Evolutionary conservation across 1,139 yeast genomes (phyloP).

Genomic region (Blastobotrys niveus): DNA sequence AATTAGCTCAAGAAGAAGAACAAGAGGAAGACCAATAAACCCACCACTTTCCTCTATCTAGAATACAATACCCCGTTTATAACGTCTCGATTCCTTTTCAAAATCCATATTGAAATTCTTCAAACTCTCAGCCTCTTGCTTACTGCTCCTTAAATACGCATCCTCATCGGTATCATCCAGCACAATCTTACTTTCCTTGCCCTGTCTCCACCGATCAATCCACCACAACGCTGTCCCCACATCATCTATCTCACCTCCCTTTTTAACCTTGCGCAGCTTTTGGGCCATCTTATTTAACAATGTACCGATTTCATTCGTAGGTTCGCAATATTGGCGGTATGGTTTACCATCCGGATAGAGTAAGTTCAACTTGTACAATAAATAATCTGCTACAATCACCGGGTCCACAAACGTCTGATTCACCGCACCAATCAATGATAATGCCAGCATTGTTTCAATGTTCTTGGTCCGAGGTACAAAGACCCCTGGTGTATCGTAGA

Average conservation of each 20-base stretch:
- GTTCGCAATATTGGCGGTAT: slow-evolving; percentile 44
- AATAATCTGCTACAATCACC: slow-evolving; percentile 77
- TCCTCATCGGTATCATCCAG: slow-evolving; percentile 34
- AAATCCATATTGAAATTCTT: slow-evolving; percentile 25
- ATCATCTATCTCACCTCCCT: slow-evolving; percentile 42
- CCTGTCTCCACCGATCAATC: slow-evolving; percentile 63
- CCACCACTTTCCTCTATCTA: neutral
- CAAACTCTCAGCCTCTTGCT: slow-evolving; percentile 23
- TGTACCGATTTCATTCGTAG: slow-evolving; percentile 69
- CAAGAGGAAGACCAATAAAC: slow-evolving; percentile 14
- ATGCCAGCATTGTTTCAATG: slow-evolving; percentile 65
- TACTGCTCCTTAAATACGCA: slow-evolving; percentile 21
- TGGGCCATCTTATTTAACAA: slow-evolving; percentile 53
- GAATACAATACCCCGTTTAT: slow-evolving; percentile 4
- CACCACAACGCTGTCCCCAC: slow-evolving; percentile 62
- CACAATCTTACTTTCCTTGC: slow-evolving; percentile 40
- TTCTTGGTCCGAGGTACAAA: slow-evolving; percentile 56
- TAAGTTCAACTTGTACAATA: slow-evolving; percentile 63
- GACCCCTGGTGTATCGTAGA: slow-evolving; percentile 93
- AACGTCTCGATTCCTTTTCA: slow-evolving; percentile 20
- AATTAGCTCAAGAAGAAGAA: slow-evolving; percentile 18
- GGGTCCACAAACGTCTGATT: slow-evolving; percentile 70
- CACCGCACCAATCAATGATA: slow-evolving; percentile 76
- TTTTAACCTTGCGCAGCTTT: slow-evolving; percentile 28
- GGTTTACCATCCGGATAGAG: slow-evolving; percentile 32